Percentiles rank a stretch among this genome's conserved stretches.
These are phyloP conservation scores for Ziziphus jujuba DNA, from an alignment of 306 rosid species.

Conservation along the genomic window DNA sequence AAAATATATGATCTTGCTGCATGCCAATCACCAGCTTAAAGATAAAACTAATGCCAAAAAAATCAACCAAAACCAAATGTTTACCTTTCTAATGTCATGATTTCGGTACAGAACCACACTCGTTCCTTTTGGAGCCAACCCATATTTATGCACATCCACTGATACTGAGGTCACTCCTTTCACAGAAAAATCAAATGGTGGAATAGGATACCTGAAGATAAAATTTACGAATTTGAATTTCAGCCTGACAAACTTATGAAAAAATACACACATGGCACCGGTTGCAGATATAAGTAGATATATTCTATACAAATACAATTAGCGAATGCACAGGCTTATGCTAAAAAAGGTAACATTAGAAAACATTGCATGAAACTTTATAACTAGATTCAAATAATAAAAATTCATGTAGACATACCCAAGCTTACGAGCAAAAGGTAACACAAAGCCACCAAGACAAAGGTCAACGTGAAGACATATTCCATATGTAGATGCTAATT, in stretches of 20 bases:
- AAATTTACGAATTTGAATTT: constrained; percentile 1
- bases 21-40: neutral
- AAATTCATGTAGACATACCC: constrained; percentile 58
- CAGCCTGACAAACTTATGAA: neutral
- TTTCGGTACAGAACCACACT: constrained; percentile 78
- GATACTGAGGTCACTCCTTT: constrained; percentile 94
- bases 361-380: neutral
- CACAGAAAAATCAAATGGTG: constrained; percentile 87
- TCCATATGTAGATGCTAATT: constrained; percentile 70
- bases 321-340: neutral
- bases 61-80: constrained; percentile 13
- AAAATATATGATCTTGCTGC: no score
- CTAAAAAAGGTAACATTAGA: neutral
- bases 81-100: constrained; percentile 94
- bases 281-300: neutral
- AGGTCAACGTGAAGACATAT: constrained; percentile 93
- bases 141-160: constrained; percentile 94
- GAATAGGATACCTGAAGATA: constrained; percentile 69
- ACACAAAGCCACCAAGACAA: constrained; percentile 95
- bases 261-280: neutral
- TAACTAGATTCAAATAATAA: constrained; percentile 10
- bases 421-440: constrained; percentile 88
- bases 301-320: neutral
- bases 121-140: constrained; percentile 98
- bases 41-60: neutral